A percentile compares a stretch with the other conserved stretches of the same genome.
phyloP scores from a whole-genome alignment of 495 filamentous ascomycete genomes.

The Aspergillus carlsbadensis region DNA sequence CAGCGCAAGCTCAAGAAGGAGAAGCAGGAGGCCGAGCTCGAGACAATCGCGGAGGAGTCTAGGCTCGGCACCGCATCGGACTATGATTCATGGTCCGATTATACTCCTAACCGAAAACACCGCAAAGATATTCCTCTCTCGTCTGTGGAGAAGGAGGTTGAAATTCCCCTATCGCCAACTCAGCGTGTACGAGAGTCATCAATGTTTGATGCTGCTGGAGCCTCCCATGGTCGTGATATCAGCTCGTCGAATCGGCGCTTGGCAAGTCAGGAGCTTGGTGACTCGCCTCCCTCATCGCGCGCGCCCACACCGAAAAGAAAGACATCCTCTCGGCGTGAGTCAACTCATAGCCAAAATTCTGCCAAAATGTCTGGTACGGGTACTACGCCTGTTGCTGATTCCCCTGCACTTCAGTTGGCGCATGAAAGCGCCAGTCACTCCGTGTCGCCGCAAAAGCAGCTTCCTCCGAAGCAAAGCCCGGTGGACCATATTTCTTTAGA shows the following conservation, averaged over 20 bases:
- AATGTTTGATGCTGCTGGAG: neutral
- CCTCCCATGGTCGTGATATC: neutral
- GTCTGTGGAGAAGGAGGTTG: constrained; percentile 27
- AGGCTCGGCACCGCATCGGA: neutral
- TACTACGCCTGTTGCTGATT: neutral
- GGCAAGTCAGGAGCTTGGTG: constrained; percentile 31
- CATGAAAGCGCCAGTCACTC: constrained; percentile 1
- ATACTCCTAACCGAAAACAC: neutral
- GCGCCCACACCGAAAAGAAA: neutral
- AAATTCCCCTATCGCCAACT: constrained; percentile 12
- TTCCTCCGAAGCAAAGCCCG: neutral
- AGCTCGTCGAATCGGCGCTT: constrained; percentile 11
- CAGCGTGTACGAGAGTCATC: neutral
- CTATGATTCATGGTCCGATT: constrained; percentile 3
- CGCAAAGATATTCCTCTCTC: constrained; percentile 22
- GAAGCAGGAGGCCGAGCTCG: constrained; percentile 11
- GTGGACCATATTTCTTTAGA: neutral
- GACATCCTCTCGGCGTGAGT: neutral
- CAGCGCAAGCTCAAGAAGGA: constrained; percentile 17
- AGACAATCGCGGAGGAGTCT: constrained; percentile 14
- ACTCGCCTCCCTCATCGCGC: constrained; percentile 18
- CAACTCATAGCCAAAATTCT: constrained; percentile 1
- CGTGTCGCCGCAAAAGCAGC: constrained; percentile 3
- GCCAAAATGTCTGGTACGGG: neutral
- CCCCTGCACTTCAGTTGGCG: constrained; percentile 6